Evolutionary conservation across 257 asterid species (phyloP).

Genomic region (Mentha longifolia): DNA sequence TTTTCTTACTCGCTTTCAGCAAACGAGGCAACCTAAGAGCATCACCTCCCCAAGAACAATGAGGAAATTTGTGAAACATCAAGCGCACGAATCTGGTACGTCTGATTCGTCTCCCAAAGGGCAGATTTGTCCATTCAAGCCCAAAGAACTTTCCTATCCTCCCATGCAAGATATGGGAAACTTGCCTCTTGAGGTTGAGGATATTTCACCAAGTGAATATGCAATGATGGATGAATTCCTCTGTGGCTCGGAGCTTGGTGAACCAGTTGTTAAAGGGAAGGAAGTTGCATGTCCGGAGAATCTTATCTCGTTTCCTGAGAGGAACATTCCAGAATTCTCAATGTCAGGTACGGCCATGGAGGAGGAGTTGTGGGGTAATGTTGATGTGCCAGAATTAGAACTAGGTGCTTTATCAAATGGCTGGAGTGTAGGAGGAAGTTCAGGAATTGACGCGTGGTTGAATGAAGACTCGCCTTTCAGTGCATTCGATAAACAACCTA

Average conservation of each 20-base stretch:
- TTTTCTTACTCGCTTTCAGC: slow-evolving; percentile 49
- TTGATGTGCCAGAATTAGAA: slow-evolving; percentile 50
- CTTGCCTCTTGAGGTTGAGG: slow-evolving; percentile 38
- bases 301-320: slow-evolving; percentile 52
- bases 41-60: slow-evolving; percentile 53
- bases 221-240: slow-evolving; percentile 39
- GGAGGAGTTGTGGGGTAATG: slow-evolving; percentile 53
- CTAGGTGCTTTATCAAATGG: slow-evolving; percentile 53
- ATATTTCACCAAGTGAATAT: slow-evolving; percentile 38
- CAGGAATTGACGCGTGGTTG: slow-evolving; percentile 54
- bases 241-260: slow-evolving; percentile 34
- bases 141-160: slow-evolving; percentile 34
- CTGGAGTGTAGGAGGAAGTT: slow-evolving; percentile 60
- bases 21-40: slow-evolving; percentile 47
- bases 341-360: slow-evolving; percentile 43
- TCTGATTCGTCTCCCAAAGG: slow-evolving; percentile 37
- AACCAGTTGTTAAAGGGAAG: slow-evolving; percentile 47
- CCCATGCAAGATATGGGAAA: slow-evolving; percentile 42
- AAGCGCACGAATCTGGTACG: slow-evolving; percentile 36
- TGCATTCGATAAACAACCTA: slow-evolving; percentile 37
- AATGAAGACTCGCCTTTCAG: slow-evolving; percentile 43
- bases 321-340: slow-evolving; percentile 31
- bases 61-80: slow-evolving; percentile 60
- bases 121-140: slow-evolving; percentile 39
- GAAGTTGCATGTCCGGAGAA: slow-evolving; percentile 41